Base-by-base conservation (phyloP, 768 basidiomycete species). In the Mycena olivaceomarginata region DNA sequence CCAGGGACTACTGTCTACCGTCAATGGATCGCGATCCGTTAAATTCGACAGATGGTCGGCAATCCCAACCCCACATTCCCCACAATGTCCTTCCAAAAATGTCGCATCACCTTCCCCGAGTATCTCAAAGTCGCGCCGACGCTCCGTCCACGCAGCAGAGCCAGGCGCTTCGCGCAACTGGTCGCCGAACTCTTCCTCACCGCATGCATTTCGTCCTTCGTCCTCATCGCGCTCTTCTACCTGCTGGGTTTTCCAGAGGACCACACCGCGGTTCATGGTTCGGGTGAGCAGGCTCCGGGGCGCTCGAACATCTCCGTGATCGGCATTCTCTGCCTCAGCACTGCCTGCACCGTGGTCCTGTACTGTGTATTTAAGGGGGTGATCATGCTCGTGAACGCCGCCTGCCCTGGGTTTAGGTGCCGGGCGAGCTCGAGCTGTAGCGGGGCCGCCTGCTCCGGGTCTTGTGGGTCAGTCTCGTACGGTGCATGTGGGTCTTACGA, bases 181-280 rank as follows among this genome's bases (percentile, higher is more conserved):
- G 41, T 2, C 41, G 64, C 64, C 4, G 64, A 65, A 20, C 40
- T 65, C 41, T 39, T 65, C 64, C 45, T 65, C 64, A 65, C 64
- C 40, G 12, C 39, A 16, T 20, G 41, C 20, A 20, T 41, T 1
- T 65, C 43, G 37, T 65, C 39, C 41, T 10, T 22, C 41, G 45
- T 65, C 16, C 64, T 65, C 41, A 40, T 65, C 64, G 64, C 7
- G 6, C 40, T 65, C 20, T n/a, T 65, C 40, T 39, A 18, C 13
- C 18, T 45, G 20, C n/a, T 65, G 4, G 64, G 64, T 7, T 20
- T 65, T 41, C 18, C 7, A n/a, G n/a, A 20, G 37, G 15, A 45
- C 64, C 41, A 18, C 16, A 15, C 48, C 15, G 15, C 43, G 5
- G 43, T 45, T 11, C 11, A 10, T 45, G 43, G 10, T 10, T 56